Evolutionary conservation across 345 rosid species (phyloP).

Genomic region (Mallotus nudiflorus): DNA sequence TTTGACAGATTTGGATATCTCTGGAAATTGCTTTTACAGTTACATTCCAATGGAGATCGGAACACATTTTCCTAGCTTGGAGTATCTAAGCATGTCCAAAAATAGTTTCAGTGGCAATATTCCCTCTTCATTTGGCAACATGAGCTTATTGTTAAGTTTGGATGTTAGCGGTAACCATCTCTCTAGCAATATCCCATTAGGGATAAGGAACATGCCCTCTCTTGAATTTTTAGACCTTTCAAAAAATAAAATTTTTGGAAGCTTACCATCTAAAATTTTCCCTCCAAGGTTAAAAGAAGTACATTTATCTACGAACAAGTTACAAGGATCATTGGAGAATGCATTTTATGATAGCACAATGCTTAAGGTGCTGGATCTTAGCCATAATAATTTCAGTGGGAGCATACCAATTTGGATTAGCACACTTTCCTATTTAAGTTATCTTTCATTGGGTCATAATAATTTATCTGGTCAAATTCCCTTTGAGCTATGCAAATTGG

Average conservation of each 20-base stretch:
- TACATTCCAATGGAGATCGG: background rate
- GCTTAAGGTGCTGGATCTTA: background rate
- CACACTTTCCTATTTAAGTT: background rate
- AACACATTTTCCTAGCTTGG: background rate
- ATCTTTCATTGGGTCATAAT: conserved; percentile 23
- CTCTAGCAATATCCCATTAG: background rate
- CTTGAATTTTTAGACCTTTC: conserved; percentile 13
- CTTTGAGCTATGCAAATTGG: conserved; percentile 11
- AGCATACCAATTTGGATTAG: conserved; percentile 23
- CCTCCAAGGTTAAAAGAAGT: background rate
- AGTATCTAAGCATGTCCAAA: background rate
- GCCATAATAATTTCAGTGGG: no score
- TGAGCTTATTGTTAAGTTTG: background rate
- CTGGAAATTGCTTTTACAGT: background rate
- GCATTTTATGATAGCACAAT: background rate
- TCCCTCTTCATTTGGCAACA: background rate
- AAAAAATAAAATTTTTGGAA: background rate
- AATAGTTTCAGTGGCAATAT: background rate
- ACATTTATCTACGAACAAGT: background rate
- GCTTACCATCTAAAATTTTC: background rate
- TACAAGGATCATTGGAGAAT: background rate
- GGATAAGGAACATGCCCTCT: background rate
- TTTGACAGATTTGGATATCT: background rate
- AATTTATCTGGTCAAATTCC: conserved; percentile 17
- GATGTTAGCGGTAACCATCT: background rate